phyloP scores from a whole-genome alignment of 1,139 yeast species.

The Saccharomyces hybrid region DNA sequence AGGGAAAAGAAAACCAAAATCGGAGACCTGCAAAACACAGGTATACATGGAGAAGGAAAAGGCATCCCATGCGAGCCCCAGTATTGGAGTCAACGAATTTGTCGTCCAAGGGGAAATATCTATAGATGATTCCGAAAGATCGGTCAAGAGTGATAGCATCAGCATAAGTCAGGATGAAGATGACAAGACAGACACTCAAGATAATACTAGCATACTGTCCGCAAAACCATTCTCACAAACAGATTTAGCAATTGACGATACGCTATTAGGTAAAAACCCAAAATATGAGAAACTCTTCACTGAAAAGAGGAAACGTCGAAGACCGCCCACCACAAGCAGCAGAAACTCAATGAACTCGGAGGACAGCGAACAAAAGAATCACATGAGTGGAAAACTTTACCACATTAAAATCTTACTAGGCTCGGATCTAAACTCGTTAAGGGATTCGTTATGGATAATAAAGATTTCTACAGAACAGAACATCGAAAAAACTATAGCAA shows the following conservation, averaged over 20 bases:
- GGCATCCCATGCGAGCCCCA: not conserved
- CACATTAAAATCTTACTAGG: not conserved
- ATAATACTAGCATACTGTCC: not conserved
- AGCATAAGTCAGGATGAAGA: not conserved
- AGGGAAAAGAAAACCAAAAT: not conserved
- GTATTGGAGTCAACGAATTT: not conserved
- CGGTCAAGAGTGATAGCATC: not conserved
- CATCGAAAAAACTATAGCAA: constrained; percentile 10
- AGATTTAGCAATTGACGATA: not conserved
- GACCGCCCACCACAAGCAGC: not conserved
- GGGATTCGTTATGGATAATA: not conserved
- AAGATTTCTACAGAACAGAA: not conserved
- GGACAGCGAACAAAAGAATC: not conserved
- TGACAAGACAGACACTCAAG: not conserved
- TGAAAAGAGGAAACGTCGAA: not conserved
- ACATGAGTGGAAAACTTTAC: not conserved
- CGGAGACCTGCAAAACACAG: not conserved
- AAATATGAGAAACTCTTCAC: not conserved
- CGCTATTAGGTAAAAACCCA: not conserved
- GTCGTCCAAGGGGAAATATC: not conserved
- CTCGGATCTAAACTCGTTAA: not conserved
- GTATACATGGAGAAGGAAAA: not conserved
- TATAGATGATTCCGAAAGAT: not conserved
- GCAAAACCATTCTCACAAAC: not conserved
- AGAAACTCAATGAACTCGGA: not conserved